These are phyloP conservation scores for Penicillium canescens DNA, from an alignment of 495 filamentous ascomycete genomes.

Conservation along the genomic window DNA sequence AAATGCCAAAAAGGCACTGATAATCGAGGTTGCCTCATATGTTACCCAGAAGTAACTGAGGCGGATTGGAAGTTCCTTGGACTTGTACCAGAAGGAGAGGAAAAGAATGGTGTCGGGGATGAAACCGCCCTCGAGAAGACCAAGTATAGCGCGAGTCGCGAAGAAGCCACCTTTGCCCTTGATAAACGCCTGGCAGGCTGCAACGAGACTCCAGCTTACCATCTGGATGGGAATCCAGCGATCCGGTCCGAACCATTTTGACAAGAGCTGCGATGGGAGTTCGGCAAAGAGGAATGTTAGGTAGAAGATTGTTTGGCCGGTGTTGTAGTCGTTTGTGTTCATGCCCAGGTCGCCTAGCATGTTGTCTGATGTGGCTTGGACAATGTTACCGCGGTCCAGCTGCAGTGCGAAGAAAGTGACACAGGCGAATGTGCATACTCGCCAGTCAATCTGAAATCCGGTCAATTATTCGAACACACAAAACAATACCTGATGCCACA, in stretches of 20 bases:
- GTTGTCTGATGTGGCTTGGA: slow-evolving; percentile 70
- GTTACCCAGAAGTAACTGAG: slow-evolving; percentile 72
- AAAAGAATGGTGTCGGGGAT: slow-evolving; percentile 61
- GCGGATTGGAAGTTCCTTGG: slow-evolving; percentile 65
- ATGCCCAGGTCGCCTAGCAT: slow-evolving; percentile 61
- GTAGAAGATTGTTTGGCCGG: slow-evolving; percentile 72
- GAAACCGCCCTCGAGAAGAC: slow-evolving; percentile 76
- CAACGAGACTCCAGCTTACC: slow-evolving; percentile 74
- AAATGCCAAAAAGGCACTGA: slow-evolving; percentile 69
- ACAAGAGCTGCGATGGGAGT: slow-evolving; percentile 71
- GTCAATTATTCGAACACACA: slow-evolving; percentile 6
- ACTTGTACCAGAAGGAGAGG: slow-evolving; percentile 76
- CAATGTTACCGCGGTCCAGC: slow-evolving; percentile 74
- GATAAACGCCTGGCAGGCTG: slow-evolving; percentile 66
- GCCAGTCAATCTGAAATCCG: slow-evolving; percentile 48
- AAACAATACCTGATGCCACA: neutral
- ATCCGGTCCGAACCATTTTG: slow-evolving; percentile 76
- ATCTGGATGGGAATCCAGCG: slow-evolving; percentile 85
- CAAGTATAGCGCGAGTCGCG: slow-evolving; percentile 63
- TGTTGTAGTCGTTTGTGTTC: slow-evolving; percentile 76
- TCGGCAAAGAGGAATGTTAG: slow-evolving; percentile 66
- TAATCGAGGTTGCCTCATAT: slow-evolving; percentile 63
- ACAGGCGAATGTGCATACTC: slow-evolving; percentile 65
- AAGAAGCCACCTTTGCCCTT: slow-evolving; percentile 62
- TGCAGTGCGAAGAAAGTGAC: slow-evolving; percentile 84